Evolutionary conservation across 179 eudicot genomes (phyloP), one percentile per base, ranked within the genome.

Genomic region (Sideroxylon spinosum): DNA sequence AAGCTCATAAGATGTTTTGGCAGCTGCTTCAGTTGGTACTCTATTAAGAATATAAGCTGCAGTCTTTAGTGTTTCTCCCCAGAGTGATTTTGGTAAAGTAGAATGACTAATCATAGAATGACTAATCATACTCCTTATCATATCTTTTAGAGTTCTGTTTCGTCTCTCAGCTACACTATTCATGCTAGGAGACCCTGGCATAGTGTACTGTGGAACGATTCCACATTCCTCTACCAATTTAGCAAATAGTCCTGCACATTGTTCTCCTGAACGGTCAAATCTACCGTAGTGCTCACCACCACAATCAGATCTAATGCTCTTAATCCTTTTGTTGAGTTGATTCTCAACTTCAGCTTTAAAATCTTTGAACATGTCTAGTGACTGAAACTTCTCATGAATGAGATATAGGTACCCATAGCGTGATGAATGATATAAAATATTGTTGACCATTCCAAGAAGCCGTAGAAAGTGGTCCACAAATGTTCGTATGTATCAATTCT

Each of bases 1-100:
- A 16, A 46, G 28, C 19, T 71, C 60, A 71, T 16, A 48, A 48
- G 75, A 60, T 71, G 56, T 71, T 50, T 71, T 71, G 2, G 59
- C 7, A 50, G 11, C 28, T 16, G 26, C 57, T 50, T 71, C 50
- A 50, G 9, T 71, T 19, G 57, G 28, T 7, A 71, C 59, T 8
- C 60, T 48, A 8, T 71, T 71, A 7, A 50, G 60, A 48, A 46
- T 71, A 46, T 71, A 71, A 9, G 28, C 59, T 16, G 25, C 56
- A 9, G 20, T 46, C 75, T 48, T 19, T 16, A 71, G 37, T 71
- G n/a, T 2, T 71, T 16, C 22, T 9, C 20, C n/a, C 64, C 23
- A 60, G 9, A 60, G 22, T 9, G 64, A 60, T 60, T 60, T 6
- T 9, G 56, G 56, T 9, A 52, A 13, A 10, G 1, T 52, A 13